These are phyloP conservation scores for Euphorbia celastroides DNA, from an alignment of 441 rosid species.

Conservation along the genomic window DNA sequence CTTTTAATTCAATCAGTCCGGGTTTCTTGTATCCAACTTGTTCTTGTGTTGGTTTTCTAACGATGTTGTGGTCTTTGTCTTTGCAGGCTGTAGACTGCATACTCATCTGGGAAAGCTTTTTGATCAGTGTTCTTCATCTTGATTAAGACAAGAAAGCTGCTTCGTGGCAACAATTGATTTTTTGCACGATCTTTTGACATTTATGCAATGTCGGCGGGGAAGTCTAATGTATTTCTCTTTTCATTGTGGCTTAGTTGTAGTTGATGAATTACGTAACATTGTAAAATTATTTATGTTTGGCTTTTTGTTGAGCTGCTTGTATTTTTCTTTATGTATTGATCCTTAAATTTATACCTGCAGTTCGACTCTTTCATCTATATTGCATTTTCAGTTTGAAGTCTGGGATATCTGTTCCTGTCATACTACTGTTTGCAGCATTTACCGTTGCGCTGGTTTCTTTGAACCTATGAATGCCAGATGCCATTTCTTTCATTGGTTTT, in stretches of 20 bases:
- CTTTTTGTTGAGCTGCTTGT: background rate
- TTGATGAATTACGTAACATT: slow-evolving; percentile 13
- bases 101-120: background rate
- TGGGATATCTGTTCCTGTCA: background rate
- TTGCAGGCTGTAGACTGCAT: background rate
- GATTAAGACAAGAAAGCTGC: slow-evolving; percentile 29
- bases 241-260: slow-evolving; percentile 11
- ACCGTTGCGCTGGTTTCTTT: slow-evolving; percentile 3
- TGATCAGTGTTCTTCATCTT: background rate
- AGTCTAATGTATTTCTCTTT: slow-evolving; percentile 63
- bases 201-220: slow-evolving; percentile 86
- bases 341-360: background rate
- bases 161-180: slow-evolving; percentile 44
- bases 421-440: background rate
- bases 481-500: background rate
- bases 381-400: background rate
- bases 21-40: background rate
- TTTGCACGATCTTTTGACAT: slow-evolving; percentile 50
- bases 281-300: slow-evolving; percentile 6
- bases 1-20: background rate
- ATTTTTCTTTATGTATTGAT: background rate
- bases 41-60: background rate
- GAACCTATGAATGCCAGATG: background rate
- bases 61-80: background rate
- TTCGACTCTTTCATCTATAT: background rate